These are phyloP conservation scores for Raddia distichophylla DNA, from an alignment of 176 grass and related monocot species.

Conservation along the genomic window DNA sequence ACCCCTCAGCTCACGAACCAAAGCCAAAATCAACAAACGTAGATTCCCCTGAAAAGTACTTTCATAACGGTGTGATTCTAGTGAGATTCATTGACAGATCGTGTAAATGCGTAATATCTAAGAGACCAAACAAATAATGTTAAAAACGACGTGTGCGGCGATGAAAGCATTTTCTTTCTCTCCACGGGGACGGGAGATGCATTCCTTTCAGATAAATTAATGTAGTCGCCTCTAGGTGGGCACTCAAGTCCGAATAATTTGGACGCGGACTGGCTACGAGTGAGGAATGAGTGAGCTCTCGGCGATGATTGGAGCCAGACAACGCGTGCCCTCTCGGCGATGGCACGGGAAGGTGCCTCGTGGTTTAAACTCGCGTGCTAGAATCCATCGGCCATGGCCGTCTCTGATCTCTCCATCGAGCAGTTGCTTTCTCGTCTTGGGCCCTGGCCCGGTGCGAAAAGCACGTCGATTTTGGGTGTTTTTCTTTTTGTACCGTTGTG, in stretches of 20 bases:
- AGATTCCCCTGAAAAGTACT: no score
- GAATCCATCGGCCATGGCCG: neutral
- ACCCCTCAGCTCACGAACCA: no score
- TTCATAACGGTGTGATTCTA: no score
- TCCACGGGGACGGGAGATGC: neutral
- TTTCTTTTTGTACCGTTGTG: neutral
- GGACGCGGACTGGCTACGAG: neutral
- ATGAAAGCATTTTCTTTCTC: neutral
- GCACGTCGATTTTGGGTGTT: constrained; percentile 2
- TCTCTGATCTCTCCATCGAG: neutral
- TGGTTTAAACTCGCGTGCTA: neutral
- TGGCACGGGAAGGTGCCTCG: neutral
- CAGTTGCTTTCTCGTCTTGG: neutral
- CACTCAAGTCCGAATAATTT: constrained; percentile 5
- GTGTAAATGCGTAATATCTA: no score
- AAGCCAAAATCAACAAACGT: no score
- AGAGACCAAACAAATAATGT: no score
- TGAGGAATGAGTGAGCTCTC: neutral
- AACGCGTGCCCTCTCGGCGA: neutral
- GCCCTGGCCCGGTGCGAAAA: neutral
- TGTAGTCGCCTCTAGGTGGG: neutral
- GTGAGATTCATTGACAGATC: no score
- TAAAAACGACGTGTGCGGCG: no score
- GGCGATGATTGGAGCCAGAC: neutral
- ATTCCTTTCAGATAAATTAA: neutral